phyloP scores from a whole-genome alignment of 495 filamentous ascomycete genomes.

The Hypoxylon intermedium region DNA sequence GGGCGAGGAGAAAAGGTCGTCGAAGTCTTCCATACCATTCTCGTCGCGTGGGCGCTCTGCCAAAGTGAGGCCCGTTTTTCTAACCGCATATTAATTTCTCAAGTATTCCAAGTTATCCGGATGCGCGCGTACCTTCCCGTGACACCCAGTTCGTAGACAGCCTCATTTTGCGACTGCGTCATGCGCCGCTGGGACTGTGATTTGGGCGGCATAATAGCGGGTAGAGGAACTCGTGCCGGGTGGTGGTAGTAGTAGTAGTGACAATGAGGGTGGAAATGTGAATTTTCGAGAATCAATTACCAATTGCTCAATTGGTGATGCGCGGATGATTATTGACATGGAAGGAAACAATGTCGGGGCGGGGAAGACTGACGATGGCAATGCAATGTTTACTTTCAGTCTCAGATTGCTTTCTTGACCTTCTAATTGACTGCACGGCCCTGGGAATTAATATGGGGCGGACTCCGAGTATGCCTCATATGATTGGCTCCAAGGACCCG shows the following conservation, averaged over 20 bases:
- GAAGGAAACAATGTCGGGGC: slow-evolving; percentile 8
- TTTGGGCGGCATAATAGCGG: slow-evolving; percentile 31
- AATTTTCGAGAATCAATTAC: neutral
- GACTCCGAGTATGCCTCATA: neutral
- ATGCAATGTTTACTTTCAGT: slow-evolving; percentile 33
- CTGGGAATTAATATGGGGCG: slow-evolving; percentile 15
- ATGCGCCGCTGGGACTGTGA: slow-evolving; percentile 47
- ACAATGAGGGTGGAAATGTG: neutral
- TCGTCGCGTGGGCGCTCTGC: slow-evolving; percentile 87
- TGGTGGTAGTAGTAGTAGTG: neutral
- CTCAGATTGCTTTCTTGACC: slow-evolving; percentile 17
- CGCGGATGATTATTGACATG: slow-evolving; percentile 3
- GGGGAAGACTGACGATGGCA: slow-evolving; percentile 20
- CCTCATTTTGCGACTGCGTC: slow-evolving; percentile 49
- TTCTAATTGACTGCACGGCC: slow-evolving; percentile 19
- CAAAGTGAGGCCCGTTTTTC: slow-evolving; percentile 83
- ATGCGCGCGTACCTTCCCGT: slow-evolving; percentile 53
- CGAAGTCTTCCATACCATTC: slow-evolving; percentile 86
- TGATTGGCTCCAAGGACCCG: slow-evolving; percentile 7
- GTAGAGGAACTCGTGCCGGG: neutral
- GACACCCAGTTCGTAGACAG: slow-evolving; percentile 57
- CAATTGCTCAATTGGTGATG: slow-evolving; percentile 3
- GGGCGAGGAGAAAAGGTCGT: slow-evolving; percentile 88
- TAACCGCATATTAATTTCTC: slow-evolving; percentile 31
- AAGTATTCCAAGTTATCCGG: neutral